These are phyloP conservation scores for Iberis amara DNA, from an alignment of 441 rosid genomes.

Conservation along the genomic window DNA sequence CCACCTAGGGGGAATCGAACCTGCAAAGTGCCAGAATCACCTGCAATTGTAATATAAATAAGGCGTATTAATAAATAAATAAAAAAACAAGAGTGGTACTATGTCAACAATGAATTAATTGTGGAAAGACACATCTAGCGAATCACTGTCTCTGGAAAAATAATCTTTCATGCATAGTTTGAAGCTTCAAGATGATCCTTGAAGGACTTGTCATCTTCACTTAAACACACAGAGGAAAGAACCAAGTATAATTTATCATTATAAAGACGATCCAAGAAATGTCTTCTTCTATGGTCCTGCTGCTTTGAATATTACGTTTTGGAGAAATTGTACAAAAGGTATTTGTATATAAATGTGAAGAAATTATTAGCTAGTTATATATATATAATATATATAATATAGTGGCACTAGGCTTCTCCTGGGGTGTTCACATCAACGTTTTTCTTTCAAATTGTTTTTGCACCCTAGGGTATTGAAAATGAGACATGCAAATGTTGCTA, in stretches of 20 bases:
- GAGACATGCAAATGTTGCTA: slow-evolving; percentile 35
- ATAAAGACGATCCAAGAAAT: slow-evolving; percentile 34
- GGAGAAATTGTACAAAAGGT: slow-evolving; percentile 32
- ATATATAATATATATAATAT: slow-evolving; percentile 25
- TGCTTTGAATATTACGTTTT: slow-evolving; percentile 33
- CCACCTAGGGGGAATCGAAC: too few relatives aligned
- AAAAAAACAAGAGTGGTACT: slow-evolving; percentile 26
- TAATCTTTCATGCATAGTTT: slow-evolving; percentile 32
- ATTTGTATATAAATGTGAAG: slow-evolving; percentile 22
- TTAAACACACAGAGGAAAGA: slow-evolving; percentile 35
- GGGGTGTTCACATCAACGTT: slow-evolving; percentile 26
- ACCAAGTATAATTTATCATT: slow-evolving; percentile 33
- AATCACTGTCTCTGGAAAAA: slow-evolving; percentile 34
- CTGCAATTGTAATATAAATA: slow-evolving; percentile 1
- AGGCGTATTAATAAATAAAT: background rate
- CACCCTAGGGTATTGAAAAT: slow-evolving; percentile 36
- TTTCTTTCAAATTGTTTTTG: slow-evolving; percentile 28
- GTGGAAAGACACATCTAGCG: slow-evolving; percentile 36
- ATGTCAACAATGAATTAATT: slow-evolving; percentile 25
- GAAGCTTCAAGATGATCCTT: slow-evolving; percentile 33
- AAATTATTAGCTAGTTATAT: slow-evolving; percentile 25
- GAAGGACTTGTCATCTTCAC: slow-evolving; percentile 32
- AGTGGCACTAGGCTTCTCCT: slow-evolving; percentile 33
- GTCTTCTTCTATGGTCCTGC: slow-evolving; percentile 29
- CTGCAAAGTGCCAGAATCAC: too few relatives aligned